A percentile compares a stretch with the other conserved stretches of the same genome.
Conservation (phyloP, 306 rosid genomes). For the Psophocarpus tetragonolobus region DNA sequence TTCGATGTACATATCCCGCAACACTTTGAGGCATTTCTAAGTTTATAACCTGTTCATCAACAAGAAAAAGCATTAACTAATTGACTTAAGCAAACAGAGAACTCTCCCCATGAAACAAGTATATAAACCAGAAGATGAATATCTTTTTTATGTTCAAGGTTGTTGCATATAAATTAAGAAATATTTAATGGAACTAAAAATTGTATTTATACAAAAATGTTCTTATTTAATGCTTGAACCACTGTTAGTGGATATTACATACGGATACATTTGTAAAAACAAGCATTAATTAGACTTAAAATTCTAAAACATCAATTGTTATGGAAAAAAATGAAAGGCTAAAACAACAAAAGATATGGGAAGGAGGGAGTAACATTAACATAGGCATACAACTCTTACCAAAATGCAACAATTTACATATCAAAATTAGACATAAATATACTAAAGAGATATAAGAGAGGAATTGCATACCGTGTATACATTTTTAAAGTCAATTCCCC, state of each 20-base stretch:
- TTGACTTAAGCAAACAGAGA: constrained; percentile 6
- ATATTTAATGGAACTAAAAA: too few relatives aligned
- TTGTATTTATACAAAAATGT: too few relatives aligned
- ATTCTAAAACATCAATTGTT: too few relatives aligned
- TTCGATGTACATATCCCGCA: constrained; percentile 84
- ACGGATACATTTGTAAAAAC: too few relatives aligned
- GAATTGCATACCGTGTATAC: constrained; percentile 76
- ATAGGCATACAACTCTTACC: neutral
- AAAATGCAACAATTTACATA: constrained; percentile 13
- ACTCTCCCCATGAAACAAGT: neutral
- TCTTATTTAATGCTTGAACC: too few relatives aligned
- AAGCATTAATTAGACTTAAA: too few relatives aligned
- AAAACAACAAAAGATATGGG: too few relatives aligned
- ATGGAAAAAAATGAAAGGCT: too few relatives aligned
- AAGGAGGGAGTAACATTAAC: too few relatives aligned
- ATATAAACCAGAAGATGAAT: constrained; percentile 22
- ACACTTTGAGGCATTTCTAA: constrained; percentile 83
- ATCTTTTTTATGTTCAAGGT: too few relatives aligned
- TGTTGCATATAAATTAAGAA: too few relatives aligned
- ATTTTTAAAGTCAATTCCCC: constrained; percentile 94
- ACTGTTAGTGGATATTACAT: too few relatives aligned
- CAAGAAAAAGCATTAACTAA: constrained; percentile 19
- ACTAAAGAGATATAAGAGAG: constrained; percentile 10
- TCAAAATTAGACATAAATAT: neutral
- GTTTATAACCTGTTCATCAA: constrained; percentile 74